Percentiles rank a stretch among this genome's conserved stretches.
Conservation (phyloP, 2,329 filamentous ascomycete genomes). For the Colletotrichum sp. region DNA sequence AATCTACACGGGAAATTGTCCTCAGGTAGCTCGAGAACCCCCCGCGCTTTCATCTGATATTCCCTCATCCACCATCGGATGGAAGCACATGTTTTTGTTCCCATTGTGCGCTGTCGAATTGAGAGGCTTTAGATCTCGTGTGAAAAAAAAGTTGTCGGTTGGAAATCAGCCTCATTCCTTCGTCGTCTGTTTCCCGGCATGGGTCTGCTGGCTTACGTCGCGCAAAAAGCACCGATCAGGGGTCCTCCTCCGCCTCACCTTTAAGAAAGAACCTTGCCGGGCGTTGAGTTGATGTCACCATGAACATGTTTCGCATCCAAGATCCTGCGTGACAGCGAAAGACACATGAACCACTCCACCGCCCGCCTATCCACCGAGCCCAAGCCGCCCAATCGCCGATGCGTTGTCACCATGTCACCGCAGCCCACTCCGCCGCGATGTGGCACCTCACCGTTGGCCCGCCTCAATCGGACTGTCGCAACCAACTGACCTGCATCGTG, state of each 20-base stretch:
- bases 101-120: neutral
- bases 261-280: neutral
- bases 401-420: conserved; percentile 6
- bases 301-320: neutral
- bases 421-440: conserved; percentile 5
- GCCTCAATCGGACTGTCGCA: neutral
- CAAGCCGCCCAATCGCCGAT: neutral
- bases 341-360: neutral
- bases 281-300: neutral
- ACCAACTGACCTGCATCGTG: neutral
- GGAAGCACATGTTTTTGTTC: neutral
- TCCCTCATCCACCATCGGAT: neutral
- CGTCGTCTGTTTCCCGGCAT: neutral
- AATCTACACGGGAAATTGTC: conserved; percentile 16
- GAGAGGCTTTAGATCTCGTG: neutral
- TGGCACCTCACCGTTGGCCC: conserved; percentile 15
- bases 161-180: neutral
- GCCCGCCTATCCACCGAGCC: neutral
- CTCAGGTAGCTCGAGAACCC: conserved; percentile 10
- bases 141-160: neutral
- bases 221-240: neutral
- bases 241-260: neutral
- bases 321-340: neutral
- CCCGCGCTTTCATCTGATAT: neutral
- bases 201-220: neutral